Evolutionary conservation across 129 eudicot genomes (phyloP).

Genomic region (Centrapalus pauciflorus): DNA sequence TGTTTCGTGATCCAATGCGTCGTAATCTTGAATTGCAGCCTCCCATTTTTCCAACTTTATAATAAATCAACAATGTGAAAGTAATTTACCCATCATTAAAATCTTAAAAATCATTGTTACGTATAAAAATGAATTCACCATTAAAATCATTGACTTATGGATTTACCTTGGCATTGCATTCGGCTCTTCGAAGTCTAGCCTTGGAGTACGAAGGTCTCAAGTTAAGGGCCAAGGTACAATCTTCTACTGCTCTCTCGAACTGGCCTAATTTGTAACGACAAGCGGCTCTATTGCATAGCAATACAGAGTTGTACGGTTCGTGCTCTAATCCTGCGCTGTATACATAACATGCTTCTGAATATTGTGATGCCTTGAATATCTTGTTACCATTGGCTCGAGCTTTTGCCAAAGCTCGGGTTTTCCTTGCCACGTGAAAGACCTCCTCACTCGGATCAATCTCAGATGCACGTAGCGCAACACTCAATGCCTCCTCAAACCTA

Average conservation of each 20-base stretch:
- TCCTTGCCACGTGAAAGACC: slow-evolving; percentile 30
- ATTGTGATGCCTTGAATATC: slow-evolving; percentile 47
- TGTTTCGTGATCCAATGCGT: slow-evolving; percentile 46
- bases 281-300: slow-evolving; percentile 82
- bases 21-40: slow-evolving; percentile 67
- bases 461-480: slow-evolving; percentile 47
- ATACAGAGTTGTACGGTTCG: slow-evolving; percentile 57
- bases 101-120: not conserved
- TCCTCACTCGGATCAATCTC: slow-evolving; percentile 42
- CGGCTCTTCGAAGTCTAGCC: slow-evolving; percentile 80
- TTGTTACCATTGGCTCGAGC: slow-evolving; percentile 66
- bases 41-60: slow-evolving; percentile 73
- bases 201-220: slow-evolving; percentile 61
- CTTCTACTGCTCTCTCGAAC: slow-evolving; percentile 67
- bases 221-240: slow-evolving; percentile 56
- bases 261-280: slow-evolving; percentile 65
- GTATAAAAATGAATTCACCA: no score
- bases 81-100: not conserved
- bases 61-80: not conserved
- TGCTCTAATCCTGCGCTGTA: slow-evolving; percentile 68
- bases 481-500: slow-evolving; percentile 86
- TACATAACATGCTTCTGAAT: slow-evolving; percentile 44
- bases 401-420: slow-evolving; percentile 41
- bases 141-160: not conserved
- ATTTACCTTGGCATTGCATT: slow-evolving; percentile 57